Base-by-base conservation (phyloP, 1,284 basidiomycete genomes). In the Hortiboletus rubellus region DNA sequence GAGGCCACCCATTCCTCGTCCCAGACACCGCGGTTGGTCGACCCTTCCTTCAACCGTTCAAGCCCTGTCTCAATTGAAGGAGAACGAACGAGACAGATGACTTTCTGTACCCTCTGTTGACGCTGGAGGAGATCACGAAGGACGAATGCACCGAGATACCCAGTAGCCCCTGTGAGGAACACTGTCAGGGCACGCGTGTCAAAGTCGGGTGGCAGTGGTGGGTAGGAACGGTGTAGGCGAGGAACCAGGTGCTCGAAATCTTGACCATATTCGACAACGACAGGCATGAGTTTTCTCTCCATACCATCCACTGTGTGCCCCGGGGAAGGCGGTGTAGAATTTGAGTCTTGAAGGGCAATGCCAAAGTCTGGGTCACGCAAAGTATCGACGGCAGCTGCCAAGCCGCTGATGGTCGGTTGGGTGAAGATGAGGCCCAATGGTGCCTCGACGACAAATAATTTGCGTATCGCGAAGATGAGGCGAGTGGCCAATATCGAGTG, bases 401-500 rank as follows among this genome's bases (percentile, higher is more conserved):
- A 86, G n/a, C 84, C 89, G 1, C 77, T 74, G 61, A 98, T 87
- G 3, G 94, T 98, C 1, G 97, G 95, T 66, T 91, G 81, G 58
- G 96, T 92, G 73, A 98, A 99, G 33, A 99, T 88, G 46, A 98
- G 80, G 10, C 95, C 94, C 18, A 99, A 80, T 1, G 97, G 96
- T 3, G 94, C 94, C 59, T 96, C 89, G 43, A 98, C 83, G 14
- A 96, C 89, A 70, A 99, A 96, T 0, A 82, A 78, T 77, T 96
- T 98, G 71, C 97, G 89, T 59, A 99, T 89, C 75, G 98, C 94
- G 71, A 99, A 99, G 64, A 99, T 94, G 60, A 99, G 85, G 33
- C 96, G 87, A 5, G 96, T 99, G 0, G 96, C 97, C 27, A 99
- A 84, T 68, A 99, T 98, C 14, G 97, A 99, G 77, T 99, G 97